Evolutionary conservation across 2,329 filamentous ascomycete species (phyloP), one percentile per base, ranked within the genome.

Genomic region (Fusarium brevicatenulatum): DNA sequence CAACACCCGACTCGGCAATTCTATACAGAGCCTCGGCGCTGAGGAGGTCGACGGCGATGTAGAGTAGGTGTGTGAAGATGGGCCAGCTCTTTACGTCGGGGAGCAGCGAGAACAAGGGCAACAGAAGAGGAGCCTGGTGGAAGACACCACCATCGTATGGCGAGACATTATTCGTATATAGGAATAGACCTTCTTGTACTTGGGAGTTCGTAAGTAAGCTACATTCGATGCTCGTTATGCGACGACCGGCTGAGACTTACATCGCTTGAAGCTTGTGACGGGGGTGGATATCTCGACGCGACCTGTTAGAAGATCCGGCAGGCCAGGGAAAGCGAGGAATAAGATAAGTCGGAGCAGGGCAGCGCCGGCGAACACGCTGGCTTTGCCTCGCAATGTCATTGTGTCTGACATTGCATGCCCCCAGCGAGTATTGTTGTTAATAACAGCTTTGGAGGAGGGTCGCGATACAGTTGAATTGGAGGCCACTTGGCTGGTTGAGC

Each of bases 241-340:
- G 54, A 30, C 37, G 34, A 46, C 54, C 54, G 49, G 40, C 53
- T 47, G 32, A 9, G 46, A 83, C 92, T 82, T 87, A 97, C 95
- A 86, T 90, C 96, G 90, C 86, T 98, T 98, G 89, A 98, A 99
- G 88, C 95, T 97, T 77, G 94, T 98, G 52, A 98, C 93, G 43
- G 96, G 95, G 28, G 96, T 99, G 49, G 96, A 98, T 78, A 99
- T 92, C 86, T 99, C 96, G 78, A 98, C 96, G 80, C 96, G 92
- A 73, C 92, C 93, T 25, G 94, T 96, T 71, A 99, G 87, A 71
- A 97, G 87, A 81, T 95, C 91, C 58, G 95, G 93, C 44, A 99
- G 87, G 42, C 89, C 90, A 71, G 96, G 95, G 80, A 98, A 97
- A 65, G 91, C 86, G 66, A 91, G 86, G 81, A 95, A 95, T 59